Evolutionary conservation across 2,329 filamentous ascomycete species (phyloP), one percentile per base, ranked within the genome.

Genomic region (Alternaria metachromatica): DNA sequence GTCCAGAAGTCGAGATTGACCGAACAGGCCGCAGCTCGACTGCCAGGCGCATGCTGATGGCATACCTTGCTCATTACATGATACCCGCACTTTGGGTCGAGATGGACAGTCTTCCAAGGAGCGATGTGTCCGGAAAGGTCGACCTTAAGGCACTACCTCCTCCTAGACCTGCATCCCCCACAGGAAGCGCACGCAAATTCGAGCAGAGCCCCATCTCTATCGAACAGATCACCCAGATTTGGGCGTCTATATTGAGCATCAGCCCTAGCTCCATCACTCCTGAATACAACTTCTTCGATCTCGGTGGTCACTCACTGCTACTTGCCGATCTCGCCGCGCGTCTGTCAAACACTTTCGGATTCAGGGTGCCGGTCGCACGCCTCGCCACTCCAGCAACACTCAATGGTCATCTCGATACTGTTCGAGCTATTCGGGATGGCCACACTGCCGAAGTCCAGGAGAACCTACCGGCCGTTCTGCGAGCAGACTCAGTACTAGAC

Each of bases 41-140:
- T 6, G 88, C 91, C 4, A 86, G 92, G 50, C 87, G 88, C 59
- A 85, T 86, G 15, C 84, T 95, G 3, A 85, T 89, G 1, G 82
- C 86, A 15, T 88, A 89, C 66, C 84, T 95, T 28, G 92, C 92
- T 2, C 91, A 92, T 65, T 95, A 95, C 79, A 94, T 95, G 92
- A 90, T 95, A 58, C 92, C 92, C 0, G 85, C 90, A 1, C 79
- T 94, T 4, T 95, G 92, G 92, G 89, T 94, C 41, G 87, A 91
- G 72, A 80, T 94, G 30, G 86, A 90, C 3, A 85, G 87, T 64
- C 80, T 95, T 6, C 92, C 92, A 0, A 94, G 91, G 0, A 89
- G 93, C 70, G 89, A 88, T 54, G 92, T 95, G 1, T 94, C 92
- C 13, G 92, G 92, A 20, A 95, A 95, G 80, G 88, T 89, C 20